Evolutionary conservation across 2,329 filamentous ascomycete species (phyloP), one percentile per base, ranked within the genome.

Genomic region (Aspergillus nomiae): DNA sequence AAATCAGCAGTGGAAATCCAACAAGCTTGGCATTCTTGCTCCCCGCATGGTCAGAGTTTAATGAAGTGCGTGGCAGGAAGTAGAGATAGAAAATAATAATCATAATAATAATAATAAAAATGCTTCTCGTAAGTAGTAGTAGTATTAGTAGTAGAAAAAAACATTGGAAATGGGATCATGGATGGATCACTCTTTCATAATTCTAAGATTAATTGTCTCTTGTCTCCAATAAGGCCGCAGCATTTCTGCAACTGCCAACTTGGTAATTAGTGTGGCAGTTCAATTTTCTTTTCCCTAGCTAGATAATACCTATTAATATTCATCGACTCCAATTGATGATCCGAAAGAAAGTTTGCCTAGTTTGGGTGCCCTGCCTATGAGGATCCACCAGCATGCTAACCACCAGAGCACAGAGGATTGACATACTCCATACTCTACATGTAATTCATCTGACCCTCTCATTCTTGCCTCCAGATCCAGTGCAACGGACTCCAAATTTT

Each of bases 321-420:
- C 16, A 36, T 19, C 6, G 56, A 26, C 46, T 55, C 36, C 51
- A 54, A 63, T 60, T 56, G 53, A 61, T 61, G 56, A 50, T 56
- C 36, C 56, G 62, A 55, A 41, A 57, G 48, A 64, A 63, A 64
- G 63, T 68, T 68, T 64, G 63, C 65, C 67, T 67, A 60, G 61
- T 58, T 56, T 63, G 43, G 58, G 57, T 62, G 62, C 56, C 62
- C 57, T 64, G 43, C 54, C 34, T 55, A 46, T 58, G 56, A 51
- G 59, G 65, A 57, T 54, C 62, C 66, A 66, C 64, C 63, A 56
- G 55, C 57, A 38, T 55, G 51, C 51, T 55, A 38, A 55, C 51
- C 51, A 55, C 51, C 51, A 55, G 9, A n/a, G 32, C 1, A 9
- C 24, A 30, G 50, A 21, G 32, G 30, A 53, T 50, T 51, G 43